Evolutionary conservation across 192 early-diverging fungal genomes (phyloP).

Genomic region (Coemansia sp.): DNA sequence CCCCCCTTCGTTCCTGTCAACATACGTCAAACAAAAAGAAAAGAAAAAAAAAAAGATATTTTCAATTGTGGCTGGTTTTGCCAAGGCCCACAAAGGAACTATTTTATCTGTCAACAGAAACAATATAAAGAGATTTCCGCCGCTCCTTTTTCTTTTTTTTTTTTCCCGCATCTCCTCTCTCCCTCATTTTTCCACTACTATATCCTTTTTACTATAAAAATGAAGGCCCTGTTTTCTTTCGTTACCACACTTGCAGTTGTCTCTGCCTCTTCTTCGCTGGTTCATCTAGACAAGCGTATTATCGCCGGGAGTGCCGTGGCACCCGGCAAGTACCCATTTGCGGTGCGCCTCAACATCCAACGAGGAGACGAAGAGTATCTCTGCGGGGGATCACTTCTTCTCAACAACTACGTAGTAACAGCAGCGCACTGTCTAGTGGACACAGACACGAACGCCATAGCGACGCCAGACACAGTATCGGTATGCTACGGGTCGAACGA

Average conservation of each 20-base stretch:
- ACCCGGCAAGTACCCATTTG: slow-evolving; percentile 25
- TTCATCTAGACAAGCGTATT: slow-evolving; percentile 29
- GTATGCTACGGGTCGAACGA: slow-evolving; percentile 41
- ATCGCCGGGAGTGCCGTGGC: slow-evolving; percentile 18
- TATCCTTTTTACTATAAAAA: background rate
- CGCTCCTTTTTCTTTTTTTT: background rate
- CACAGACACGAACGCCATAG: slow-evolving; percentile 12
- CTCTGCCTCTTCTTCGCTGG: background rate
- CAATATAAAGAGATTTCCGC: too few relatives aligned
- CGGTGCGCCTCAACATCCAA: slow-evolving; percentile 33
- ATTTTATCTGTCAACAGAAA: background rate
- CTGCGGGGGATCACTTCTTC: slow-evolving; percentile 42
- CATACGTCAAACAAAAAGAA: too few relatives aligned
- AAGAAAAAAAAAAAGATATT: too few relatives aligned
- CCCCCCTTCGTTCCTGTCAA: too few relatives aligned
- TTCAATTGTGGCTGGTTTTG: too few relatives aligned
- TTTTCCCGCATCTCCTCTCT: background rate
- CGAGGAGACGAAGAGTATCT: slow-evolving; percentile 17
- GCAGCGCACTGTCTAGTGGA: slow-evolving; percentile 46
- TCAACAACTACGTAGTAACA: slow-evolving; percentile 29
- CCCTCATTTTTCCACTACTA: background rate
- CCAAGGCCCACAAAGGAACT: background rate
- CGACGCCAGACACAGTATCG: slow-evolving; percentile 11
- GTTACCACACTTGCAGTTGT: background rate
- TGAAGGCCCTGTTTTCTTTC: background rate